These are phyloP conservation scores for Solanum stenotomum DNA, from an alignment of 257 asterid species.

Conservation along the genomic window DNA sequence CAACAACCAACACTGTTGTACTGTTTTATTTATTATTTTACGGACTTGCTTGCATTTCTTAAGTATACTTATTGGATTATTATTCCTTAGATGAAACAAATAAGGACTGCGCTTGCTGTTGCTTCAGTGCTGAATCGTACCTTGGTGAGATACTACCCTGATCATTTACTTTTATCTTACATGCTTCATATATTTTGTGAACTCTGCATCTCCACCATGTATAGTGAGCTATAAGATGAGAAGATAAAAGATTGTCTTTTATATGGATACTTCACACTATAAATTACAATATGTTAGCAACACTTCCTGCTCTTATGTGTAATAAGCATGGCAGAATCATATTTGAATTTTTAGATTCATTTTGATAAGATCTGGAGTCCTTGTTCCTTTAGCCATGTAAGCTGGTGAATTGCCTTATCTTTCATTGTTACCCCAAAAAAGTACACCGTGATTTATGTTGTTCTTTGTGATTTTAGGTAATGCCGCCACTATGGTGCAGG, in stretches of 20 bases:
- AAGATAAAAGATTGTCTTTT: background rate
- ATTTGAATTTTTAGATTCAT: constrained; percentile 3
- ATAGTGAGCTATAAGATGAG: background rate
- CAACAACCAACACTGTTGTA: background rate
- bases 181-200: background rate
- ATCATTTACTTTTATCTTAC: background rate
- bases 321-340: background rate
- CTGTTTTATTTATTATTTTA: background rate
- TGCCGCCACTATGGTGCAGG: constrained; percentile 99
- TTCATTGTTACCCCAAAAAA: background rate
- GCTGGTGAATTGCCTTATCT: background rate
- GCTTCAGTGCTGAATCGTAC: constrained; percentile 88
- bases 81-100: constrained; percentile 73
- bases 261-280: background rate
- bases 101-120: constrained; percentile 91
- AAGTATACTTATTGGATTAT: constrained; percentile 1
- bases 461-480: constrained; percentile 86
- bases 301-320: background rate
- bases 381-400: background rate
- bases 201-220: background rate
- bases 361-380: background rate
- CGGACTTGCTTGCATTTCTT: background rate
- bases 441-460: constrained; percentile 13
- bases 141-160: constrained; percentile 47
- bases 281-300: background rate